Percentiles rank a stretch among this genome's conserved stretches.
These are phyloP conservation scores for Purpureocillium lavendulum DNA, from an alignment of 2,329 filamentous ascomycete genomes.

Conservation along the genomic window DNA sequence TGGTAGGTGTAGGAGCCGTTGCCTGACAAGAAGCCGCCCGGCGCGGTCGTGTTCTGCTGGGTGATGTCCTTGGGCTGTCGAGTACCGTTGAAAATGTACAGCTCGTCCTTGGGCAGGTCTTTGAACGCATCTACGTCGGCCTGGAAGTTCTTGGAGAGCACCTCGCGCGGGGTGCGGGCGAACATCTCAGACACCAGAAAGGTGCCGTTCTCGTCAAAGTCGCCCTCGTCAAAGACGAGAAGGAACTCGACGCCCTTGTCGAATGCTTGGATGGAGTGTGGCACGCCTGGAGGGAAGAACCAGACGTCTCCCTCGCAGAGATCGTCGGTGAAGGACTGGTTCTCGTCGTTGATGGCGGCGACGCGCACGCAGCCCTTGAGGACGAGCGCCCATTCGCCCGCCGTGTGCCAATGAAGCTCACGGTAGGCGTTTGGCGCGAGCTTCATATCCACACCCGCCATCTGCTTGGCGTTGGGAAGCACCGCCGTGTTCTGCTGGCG, in stretches of 20 bases:
- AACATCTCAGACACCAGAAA: conserved; percentile 49
- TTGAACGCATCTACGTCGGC: conserved; percentile 38
- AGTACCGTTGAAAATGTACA: conserved; percentile 46
- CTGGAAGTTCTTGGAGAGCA: conserved; percentile 47
- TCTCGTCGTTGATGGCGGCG: conserved; percentile 42
- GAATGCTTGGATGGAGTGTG: conserved; percentile 46
- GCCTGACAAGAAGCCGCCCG: conserved; percentile 31
- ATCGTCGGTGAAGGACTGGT: conserved; percentile 37
- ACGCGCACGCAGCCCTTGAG: conserved; percentile 45
- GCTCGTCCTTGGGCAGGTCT: conserved; percentile 35
- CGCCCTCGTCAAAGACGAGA: conserved; percentile 50
- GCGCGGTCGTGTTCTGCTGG: conserved; percentile 36
- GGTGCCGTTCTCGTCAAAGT: conserved; percentile 50
- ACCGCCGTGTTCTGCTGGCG: conserved; percentile 43
- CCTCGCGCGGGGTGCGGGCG: conserved; percentile 39
- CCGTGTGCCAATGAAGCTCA: conserved; percentile 56
- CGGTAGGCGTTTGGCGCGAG: conserved; percentile 49
- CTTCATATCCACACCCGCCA: conserved; percentile 53
- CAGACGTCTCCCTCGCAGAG: conserved; percentile 20
- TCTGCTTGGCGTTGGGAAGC: conserved; percentile 38
- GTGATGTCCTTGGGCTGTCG: conserved; percentile 34
- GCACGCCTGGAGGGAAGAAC: conserved; percentile 40
- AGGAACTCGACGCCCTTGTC: conserved; percentile 49
- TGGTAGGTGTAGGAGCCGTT: conserved; percentile 38
- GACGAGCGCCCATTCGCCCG: conserved; percentile 43